Percentiles rank a stretch among this genome's conserved stretches.
Conservation (phyloP, 1,284 basidiomycete species). For the Crocinoboletus sp. region DNA sequence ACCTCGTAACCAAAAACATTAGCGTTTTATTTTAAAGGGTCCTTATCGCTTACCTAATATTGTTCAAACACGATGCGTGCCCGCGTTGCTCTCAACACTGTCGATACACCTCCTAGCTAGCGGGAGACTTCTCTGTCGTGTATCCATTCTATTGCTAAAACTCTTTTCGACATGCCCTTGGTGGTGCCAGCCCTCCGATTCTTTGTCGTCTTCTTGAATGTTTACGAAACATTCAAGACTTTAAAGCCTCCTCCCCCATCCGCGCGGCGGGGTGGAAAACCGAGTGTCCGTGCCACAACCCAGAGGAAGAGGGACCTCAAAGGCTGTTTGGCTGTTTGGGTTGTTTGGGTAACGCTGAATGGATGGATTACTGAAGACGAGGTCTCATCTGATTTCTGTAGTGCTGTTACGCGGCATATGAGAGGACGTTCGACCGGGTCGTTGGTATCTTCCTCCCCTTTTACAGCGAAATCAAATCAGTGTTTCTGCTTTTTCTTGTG, state of each 20-base stretch:
- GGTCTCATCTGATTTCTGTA: constrained; percentile 31
- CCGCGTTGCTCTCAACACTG: constrained; percentile 13
- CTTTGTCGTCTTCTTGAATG: constrained; percentile 67
- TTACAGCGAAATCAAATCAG: constrained; percentile 71
- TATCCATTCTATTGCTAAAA: constrained; percentile 10
- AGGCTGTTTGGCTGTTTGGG: constrained; percentile 75
- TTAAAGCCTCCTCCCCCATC: constrained; percentile 62
- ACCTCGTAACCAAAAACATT: no score
- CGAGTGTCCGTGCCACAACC: constrained; percentile 59
- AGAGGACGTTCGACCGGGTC: constrained; percentile 56
- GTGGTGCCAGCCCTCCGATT: constrained; percentile 64
- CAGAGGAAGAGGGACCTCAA: constrained; percentile 80
- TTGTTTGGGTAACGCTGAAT: constrained; percentile 64
- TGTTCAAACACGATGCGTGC: constrained; percentile 11
- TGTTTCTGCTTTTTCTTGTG: constrained; percentile 65
- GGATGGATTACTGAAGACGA: constrained; percentile 10
- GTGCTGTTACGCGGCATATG: constrained; percentile 62
- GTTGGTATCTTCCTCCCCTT: constrained; percentile 70
- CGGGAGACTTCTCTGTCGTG: constrained; percentile 6
- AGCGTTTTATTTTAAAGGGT: background rate
- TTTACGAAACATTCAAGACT: constrained; percentile 80
- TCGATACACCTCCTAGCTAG: constrained; percentile 14
- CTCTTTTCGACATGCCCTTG: constrained; percentile 50
- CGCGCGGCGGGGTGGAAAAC: constrained; percentile 53
- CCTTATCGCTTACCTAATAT: constrained; percentile 23